Conservation (phyloP, 2,329 filamentous ascomycete species). For the Tolypocladium guangdongense region DNA sequence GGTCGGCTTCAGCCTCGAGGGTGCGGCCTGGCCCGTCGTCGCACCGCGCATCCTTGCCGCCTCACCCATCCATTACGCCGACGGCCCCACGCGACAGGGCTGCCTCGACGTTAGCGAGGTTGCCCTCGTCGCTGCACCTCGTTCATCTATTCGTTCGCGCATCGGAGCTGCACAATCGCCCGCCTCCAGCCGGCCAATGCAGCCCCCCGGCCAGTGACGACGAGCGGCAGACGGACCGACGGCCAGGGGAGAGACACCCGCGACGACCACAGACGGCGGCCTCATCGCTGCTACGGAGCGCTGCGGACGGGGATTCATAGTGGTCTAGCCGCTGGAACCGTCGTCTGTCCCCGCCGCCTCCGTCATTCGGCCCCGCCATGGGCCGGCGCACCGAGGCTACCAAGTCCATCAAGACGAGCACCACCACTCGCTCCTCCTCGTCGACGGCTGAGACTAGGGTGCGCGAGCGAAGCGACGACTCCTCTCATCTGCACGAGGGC, state of each 20-base stretch:
- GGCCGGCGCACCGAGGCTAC: conserved; percentile 10
- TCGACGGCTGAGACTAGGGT: conserved; percentile 11
- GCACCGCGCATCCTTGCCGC: neutral
- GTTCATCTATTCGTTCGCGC: neutral
- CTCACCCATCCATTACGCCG: neutral
- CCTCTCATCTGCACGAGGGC: conserved; percentile 14
- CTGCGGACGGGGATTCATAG: neutral
- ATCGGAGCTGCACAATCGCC: neutral
- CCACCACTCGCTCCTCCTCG: conserved; percentile 2
- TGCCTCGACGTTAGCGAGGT: neutral
- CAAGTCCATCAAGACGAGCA: conserved; percentile 10
- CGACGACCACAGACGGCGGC: neutral
- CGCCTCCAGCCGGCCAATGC: neutral
- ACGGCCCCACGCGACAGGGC: neutral
- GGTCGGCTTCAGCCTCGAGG: neutral
- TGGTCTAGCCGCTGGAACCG: neutral
- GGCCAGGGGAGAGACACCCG: neutral
- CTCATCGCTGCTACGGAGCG: too few species aligned
- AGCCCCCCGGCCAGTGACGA: neutral
- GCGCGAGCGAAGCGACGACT: conserved; percentile 5
- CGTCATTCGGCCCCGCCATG: conserved; percentile 15
- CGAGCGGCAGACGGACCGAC: neutral
- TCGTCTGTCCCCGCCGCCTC: neutral
- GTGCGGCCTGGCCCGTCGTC: neutral
- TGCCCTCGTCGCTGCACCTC: neutral